Base-by-base conservation (phyloP, 2,329 filamentous ascomycete genomes). In the Leptoxyphium fumago region DNA sequence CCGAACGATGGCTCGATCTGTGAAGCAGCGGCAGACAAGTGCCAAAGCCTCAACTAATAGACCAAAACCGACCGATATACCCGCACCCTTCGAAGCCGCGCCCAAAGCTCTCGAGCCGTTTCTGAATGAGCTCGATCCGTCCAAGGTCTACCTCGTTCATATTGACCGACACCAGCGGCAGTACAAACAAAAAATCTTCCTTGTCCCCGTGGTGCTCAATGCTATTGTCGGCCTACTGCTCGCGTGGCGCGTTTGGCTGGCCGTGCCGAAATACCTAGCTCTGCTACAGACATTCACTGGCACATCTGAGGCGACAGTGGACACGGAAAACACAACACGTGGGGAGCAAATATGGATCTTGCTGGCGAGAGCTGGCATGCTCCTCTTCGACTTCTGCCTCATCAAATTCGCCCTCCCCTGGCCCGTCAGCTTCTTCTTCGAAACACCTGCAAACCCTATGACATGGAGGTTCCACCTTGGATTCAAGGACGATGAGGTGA, bases 131-230 rank as follows among this genome's bases (percentile, higher is more conserved):
- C 78, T 94, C 47, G 73, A 78, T 46, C 69, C 74, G 45, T 66
- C 74, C 45, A 77, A 84, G 61, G 73, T 94, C 59, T 94, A 95
- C 72, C 75, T 95, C 55, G 73, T 82, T 28, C 87, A 94, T 67
- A 70, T 94, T 63, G 88, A 95, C 69, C 67, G 65, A 47, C 78
- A 82, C 48, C 78, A 80, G 0, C 63, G 65, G 15, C 70, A 72
- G 26, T 77, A 88, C 65, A 95, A 95, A 66, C 76, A 76, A 60
- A 82, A 84, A 56, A 82, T 93, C 55, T 95, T 94, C 64, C 55
- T 78, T 40, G 78, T 94, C 1, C 86, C 88, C 13, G 71, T 86
- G 14, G 61, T 78, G 14, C 77, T 94, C 64, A 95, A 95, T 63
- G 45, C 82, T 29, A 64, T 68, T 52, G 78, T 95, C 45, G 67